These are phyloP conservation scores for Rhizopogon rudus DNA, from an alignment of 768 basidiomycete species.

Conservation along the genomic window DNA sequence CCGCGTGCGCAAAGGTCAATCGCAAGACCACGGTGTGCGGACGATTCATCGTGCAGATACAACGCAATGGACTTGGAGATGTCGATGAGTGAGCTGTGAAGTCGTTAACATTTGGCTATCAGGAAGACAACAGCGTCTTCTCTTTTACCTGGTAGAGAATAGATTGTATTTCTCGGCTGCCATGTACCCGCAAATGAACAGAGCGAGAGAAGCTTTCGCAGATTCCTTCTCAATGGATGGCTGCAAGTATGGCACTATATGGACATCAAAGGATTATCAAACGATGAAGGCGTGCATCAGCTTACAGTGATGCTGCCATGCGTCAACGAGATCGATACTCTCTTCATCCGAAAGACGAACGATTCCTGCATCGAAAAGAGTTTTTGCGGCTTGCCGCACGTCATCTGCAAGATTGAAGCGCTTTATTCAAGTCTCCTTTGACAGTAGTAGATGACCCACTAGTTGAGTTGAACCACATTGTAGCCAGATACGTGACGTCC, in stretches of 20 bases:
- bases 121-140: neutral
- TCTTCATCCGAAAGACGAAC: slow-evolving; percentile 65
- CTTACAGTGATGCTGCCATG: slow-evolving; percentile 63
- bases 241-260: slow-evolving; percentile 56
- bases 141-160: slow-evolving; percentile 61
- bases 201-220: slow-evolving; percentile 55
- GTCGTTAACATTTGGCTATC: neutral
- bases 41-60: slow-evolving; percentile 72
- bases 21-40: slow-evolving; percentile 63
- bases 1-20: slow-evolving; percentile 90
- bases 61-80: slow-evolving; percentile 77
- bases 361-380: slow-evolving; percentile 75
- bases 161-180: slow-evolving; percentile 77
- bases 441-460: slow-evolving; percentile 37
- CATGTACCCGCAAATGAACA: slow-evolving; percentile 80
- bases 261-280: slow-evolving; percentile 6
- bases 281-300: neutral
- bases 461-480: slow-evolving; percentile 70
- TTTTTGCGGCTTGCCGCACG: slow-evolving; percentile 68
- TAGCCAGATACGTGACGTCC: slow-evolving; percentile 67
- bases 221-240: slow-evolving; percentile 57
- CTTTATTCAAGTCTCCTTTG: slow-evolving; percentile 3
- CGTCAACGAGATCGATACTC: slow-evolving; percentile 50
- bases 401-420: slow-evolving; percentile 44
- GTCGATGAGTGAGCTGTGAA: slow-evolving; percentile 67